phyloP scores from a whole-genome alignment of 441 rosid species.

The Euphorbia celastroides region DNA sequence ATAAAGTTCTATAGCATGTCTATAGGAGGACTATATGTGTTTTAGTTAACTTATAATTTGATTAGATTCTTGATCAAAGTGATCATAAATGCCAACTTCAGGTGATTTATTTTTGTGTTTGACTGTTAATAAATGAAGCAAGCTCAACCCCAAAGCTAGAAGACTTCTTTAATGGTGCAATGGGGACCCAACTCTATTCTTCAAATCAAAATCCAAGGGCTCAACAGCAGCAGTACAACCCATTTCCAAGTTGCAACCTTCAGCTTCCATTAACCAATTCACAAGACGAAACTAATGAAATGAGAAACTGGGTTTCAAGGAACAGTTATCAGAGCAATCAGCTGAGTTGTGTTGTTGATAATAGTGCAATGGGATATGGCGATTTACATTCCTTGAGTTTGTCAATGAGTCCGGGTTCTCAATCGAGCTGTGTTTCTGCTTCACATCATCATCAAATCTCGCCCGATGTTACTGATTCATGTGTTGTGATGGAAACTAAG shows the following conservation, averaged over 20 bases:
- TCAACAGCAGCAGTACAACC: slow-evolving; percentile 28
- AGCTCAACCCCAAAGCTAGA: slow-evolving; percentile 81
- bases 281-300: slow-evolving; percentile 17
- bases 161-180: slow-evolving; percentile 80
- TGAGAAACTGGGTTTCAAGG: slow-evolving; percentile 48
- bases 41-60: no score
- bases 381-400: slow-evolving; percentile 85
- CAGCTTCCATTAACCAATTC: slow-evolving; percentile 36
- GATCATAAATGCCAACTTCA: no score
- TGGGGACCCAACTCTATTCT: slow-evolving; percentile 67
- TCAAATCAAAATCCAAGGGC: slow-evolving; percentile 45
- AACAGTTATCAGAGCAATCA: slow-evolving; percentile 38
- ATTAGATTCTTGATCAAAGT: no score
- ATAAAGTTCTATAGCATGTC: no score
- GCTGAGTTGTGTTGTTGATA: slow-evolving; percentile 32
- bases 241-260: slow-evolving; percentile 27
- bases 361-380: slow-evolving; percentile 51
- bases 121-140: no score
- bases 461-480: slow-evolving; percentile 34
- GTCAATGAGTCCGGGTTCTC: slow-evolving; percentile 98
- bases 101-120: background rate
- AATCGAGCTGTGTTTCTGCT: slow-evolving; percentile 78
- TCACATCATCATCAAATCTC: slow-evolving; percentile 49
- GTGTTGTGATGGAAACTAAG: slow-evolving; percentile 50
- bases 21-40: no score